Conservation (phyloP, 192 early-diverging fungal species). For the Coemansia sp. region DNA sequence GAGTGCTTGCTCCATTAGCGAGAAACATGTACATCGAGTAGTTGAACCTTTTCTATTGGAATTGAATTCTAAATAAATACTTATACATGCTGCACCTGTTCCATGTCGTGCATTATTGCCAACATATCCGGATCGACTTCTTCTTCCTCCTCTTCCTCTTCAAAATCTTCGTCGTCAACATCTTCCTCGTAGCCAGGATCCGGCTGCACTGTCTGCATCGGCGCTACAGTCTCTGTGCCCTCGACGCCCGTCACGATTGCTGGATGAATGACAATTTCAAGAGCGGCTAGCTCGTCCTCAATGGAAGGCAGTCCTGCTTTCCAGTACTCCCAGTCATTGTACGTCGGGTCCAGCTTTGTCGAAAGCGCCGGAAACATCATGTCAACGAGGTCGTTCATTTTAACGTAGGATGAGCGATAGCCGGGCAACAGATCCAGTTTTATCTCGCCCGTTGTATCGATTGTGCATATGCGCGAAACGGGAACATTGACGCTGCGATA, state of each 20-base stretch:
- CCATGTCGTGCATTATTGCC: slow-evolving; percentile 52
- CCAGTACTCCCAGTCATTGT: slow-evolving; percentile 88
- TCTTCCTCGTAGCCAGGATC: slow-evolving; percentile 5
- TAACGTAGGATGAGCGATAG: slow-evolving; percentile 84
- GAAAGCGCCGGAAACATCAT: slow-evolving; percentile 84
- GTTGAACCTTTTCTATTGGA: too few relatives aligned
- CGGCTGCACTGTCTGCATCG: background rate
- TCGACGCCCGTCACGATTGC: background rate
- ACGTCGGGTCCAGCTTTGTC: slow-evolving; percentile 63
- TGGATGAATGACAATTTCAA: slow-evolving; percentile 16
- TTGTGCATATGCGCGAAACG: slow-evolving; percentile 91
- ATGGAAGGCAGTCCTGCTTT: slow-evolving; percentile 40
- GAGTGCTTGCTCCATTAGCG: too few relatives aligned
- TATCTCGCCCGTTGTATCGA: slow-evolving; percentile 87
- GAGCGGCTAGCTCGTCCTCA: slow-evolving; percentile 39
- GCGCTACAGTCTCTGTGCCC: background rate
- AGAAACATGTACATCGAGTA: too few relatives aligned
- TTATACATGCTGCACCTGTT: slow-evolving; percentile 29
- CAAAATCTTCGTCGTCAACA: slow-evolving; percentile 10
- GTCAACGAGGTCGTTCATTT: slow-evolving; percentile 91
- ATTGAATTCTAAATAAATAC: background rate
- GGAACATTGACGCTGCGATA: slow-evolving; percentile 95
- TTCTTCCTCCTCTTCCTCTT: slow-evolving; percentile 33
- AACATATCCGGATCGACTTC: slow-evolving; percentile 42
- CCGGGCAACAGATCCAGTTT: slow-evolving; percentile 83